Evolutionary conservation across 139 green algal genomes (phyloP), one percentile per base, ranked within the genome.

Genomic region (Chlamydomonas schloesseri): DNA sequence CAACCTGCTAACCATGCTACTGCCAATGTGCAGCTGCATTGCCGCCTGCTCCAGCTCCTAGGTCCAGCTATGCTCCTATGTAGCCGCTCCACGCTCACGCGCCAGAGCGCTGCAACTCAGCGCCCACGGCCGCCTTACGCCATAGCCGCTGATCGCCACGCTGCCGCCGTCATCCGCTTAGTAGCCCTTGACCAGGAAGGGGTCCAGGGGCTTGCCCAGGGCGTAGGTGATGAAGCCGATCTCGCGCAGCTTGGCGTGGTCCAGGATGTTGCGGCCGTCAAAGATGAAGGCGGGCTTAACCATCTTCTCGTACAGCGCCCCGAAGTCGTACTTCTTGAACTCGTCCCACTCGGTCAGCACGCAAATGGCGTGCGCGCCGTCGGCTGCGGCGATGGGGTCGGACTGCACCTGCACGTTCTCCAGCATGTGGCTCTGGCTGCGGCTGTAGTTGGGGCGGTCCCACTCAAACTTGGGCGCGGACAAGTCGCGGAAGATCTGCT

Each of bases 301-400:
- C 98, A 99, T 99, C 75, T 72, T 89, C 58, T 93, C 90, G 81
- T 97, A 98, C 21, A 98, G 89, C 42, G 91, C 88, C 71, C 88
- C 34, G 83, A 91, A 96, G 88, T 97, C 95, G 47, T 95, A 95
- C 20, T 94, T 94, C 53, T 98, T 99, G 94, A 99, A 99, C 89
- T 98, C 92, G 82, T 99, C 98, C 98, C 98, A 99, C 94, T 99
- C 98, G 17, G 98, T 99, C 69, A 99, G 91, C 10, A 99, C 88
- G 84, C 90, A 95, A 29, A 99, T 91, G 53, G 91, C 97, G 83
- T 99, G 97, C 18, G 96, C 91, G 58, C 89, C 97, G 46, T 95
- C 85, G 26, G 88, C 91, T 1, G 96, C 96, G 31, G 97, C 92
- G 26, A 94, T 93, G 2, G 93, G 74, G 62, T 95, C 89, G 58